Evolutionary conservation across 179 eudicot species (phyloP), one percentile per base, ranked within the genome.

Genomic region (Gypsophila paniculata): DNA sequence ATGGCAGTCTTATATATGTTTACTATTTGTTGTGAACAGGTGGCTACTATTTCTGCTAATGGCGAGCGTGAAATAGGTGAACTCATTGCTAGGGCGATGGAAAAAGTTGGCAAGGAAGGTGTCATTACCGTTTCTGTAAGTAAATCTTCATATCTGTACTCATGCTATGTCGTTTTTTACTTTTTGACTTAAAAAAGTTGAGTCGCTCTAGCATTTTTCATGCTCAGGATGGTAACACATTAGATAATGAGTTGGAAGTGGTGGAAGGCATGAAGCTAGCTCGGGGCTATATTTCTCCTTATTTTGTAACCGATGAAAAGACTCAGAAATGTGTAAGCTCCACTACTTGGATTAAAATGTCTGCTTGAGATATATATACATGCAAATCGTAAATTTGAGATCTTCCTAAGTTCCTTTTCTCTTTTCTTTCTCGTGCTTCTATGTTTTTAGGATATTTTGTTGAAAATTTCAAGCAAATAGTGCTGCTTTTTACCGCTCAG

Each of bases 81-180:
- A 73, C 72, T 91, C 53, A 81, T 94, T 68, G 99, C 97, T n/a
- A 78, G 87, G 52, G 97, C 99, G n/a, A 88, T 94, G 96, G 97
- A 88, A 79, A 94, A 88, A 89, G 97, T 94, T 77, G 99, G 99
- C 71, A 91, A 88, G 79, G 94, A 91, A 82, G 99, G 99, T 65
- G 90, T 94, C 36, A 91, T 94, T 48, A 91, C 96, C 61, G 87
- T 94, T 79, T 76, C 96, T 65, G 99, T 94, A 61, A 94, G 97
- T 72, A 74, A 55, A 44, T 68, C 58, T 46, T 36, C 11, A 19
- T 0, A 62, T 68, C 21, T 52, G 58, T 60, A 61, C 23, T 61
- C 49, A 21, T 58, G 69, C 19, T 58, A 64, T 66, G 65, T 29
- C 61, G 29, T 8, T 46, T 64, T 51, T 12, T 19, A 57, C 29